These are phyloP conservation scores for Mortierella antarctica DNA, from an alignment of 192 early-diverging fungal species.

Conservation along the genomic window DNA sequence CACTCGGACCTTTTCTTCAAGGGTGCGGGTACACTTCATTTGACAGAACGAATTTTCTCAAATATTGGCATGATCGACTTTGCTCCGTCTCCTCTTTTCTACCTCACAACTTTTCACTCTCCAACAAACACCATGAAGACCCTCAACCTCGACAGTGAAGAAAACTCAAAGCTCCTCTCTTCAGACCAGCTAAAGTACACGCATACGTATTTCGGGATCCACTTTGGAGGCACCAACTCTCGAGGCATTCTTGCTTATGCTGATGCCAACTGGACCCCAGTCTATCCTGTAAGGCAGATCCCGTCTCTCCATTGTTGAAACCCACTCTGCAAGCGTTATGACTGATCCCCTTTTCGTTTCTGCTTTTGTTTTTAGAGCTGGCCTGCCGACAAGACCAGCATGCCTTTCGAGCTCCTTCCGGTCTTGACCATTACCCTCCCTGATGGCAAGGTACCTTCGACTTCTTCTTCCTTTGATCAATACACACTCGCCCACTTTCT, in stretches of 20 bases:
- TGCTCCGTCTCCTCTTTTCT: neutral
- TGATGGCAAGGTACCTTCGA: conserved; percentile 7
- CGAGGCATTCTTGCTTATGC: conserved; percentile 37
- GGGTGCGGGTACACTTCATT: neutral
- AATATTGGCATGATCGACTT: neutral
- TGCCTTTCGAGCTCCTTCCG: conserved; percentile 30
- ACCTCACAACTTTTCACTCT: neutral
- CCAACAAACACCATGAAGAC: conserved; percentile 17
- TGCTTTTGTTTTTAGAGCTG: conserved; percentile 8
- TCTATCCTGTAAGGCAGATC: conserved; percentile 2
- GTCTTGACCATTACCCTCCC: conserved; percentile 32
- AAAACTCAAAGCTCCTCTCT: conserved; percentile 26
- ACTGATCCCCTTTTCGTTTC: neutral
- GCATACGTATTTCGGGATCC: conserved; percentile 21
- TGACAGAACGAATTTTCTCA: too few relatives aligned
- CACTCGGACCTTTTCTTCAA: neutral
- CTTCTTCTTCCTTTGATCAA: too few relatives aligned
- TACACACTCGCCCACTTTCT: neutral
- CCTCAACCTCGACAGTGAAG: conserved; percentile 22
- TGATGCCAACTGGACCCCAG: conserved; percentile 28
- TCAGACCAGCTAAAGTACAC: conserved; percentile 26
- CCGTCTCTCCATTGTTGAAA: too few relatives aligned
- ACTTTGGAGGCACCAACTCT: conserved; percentile 24
- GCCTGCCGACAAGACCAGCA: conserved; percentile 12
- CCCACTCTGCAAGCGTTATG: neutral